Evolutionary conservation across 2,329 filamentous ascomycete species (phyloP), one percentile per base, ranked within the genome.

Genomic region (Thielaviopsis punctulata): DNA sequence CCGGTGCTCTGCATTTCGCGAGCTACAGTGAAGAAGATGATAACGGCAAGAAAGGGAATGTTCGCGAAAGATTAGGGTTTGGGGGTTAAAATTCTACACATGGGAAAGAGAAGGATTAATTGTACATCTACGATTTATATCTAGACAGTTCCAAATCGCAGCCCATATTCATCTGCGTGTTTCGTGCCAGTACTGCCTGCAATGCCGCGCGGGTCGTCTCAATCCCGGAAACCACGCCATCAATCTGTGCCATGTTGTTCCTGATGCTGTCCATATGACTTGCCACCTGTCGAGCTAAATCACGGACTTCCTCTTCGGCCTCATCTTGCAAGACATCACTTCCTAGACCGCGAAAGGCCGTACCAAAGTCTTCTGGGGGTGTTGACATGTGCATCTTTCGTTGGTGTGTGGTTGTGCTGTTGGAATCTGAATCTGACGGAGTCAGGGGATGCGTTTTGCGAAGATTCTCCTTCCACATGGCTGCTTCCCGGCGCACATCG

Each of bases 1-100:
- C 74, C 83, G 0, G 76, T 76, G 1, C 68, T 95, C 49, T 94
- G 87, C 61, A 77, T 90, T 39, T 88, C 84, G 57, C 67, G 73
- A 23, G 73, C 79, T 10, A 72, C 76, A 0, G 71, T 71, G 10
- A 60, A 64, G 25, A 73, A 71, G 53, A 68, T 82, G 33, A 66
- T 69, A 41, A 62, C 58, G 45, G 75, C 73, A 2, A 68, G 75
- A 44, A 62, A 62, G 19, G 51, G 48, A 2, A 13, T 53, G 24
- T 53, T 53, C 27, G 43, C n/a, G 5, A 15, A 22, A 18, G 41
- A 6, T 18, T 5, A 12, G 12, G 15, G 18, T 22, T 4, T 2
- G 21, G 43, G 15, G 21, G 19, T 22, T 22, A 45, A 3, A 10
- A 33, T 33, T 33, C 15, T 33, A 10, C 8, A 3, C 30, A 36